Evolutionary conservation across 1,284 basidiomycete genomes (phyloP).

Genomic region (Agroathelia rolfsii): DNA sequence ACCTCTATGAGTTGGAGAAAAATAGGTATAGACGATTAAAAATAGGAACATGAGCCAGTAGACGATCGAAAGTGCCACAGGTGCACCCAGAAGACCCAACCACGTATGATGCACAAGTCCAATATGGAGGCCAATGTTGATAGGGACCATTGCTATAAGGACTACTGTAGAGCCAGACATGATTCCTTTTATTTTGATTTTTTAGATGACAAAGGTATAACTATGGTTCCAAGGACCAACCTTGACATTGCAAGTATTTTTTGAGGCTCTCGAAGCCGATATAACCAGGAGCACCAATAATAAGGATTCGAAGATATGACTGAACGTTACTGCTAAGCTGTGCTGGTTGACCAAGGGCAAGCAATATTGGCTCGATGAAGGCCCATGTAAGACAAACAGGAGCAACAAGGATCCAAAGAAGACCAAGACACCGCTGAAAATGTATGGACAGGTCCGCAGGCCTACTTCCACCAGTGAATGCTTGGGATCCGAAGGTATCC

Average conservation of each 20-base stretch:
- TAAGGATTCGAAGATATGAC: constrained; percentile 50
- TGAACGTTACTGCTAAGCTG: constrained; percentile 50
- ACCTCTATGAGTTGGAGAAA: constrained; percentile 39
- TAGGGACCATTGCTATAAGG: constrained; percentile 46
- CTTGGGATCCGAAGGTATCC: constrained; percentile 67
- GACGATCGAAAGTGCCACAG: constrained; percentile 54
- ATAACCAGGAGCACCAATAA: constrained; percentile 59
- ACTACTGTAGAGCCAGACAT: constrained; percentile 62
- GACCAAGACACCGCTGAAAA: constrained; percentile 54
- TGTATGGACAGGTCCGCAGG: constrained; percentile 57
- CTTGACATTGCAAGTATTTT: constrained; percentile 73
- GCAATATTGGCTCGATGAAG: constrained; percentile 47
- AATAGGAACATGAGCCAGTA: constrained; percentile 60
- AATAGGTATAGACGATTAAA: constrained; percentile 36
- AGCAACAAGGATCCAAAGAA: constrained; percentile 53
- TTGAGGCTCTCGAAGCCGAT: constrained; percentile 70
- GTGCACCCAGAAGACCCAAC: constrained; percentile 54
- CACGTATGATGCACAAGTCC: constrained; percentile 48
- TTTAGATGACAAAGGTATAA: too few relatives aligned
- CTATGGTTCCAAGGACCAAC: constrained; percentile 28
- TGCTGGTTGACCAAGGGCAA: constrained; percentile 51
- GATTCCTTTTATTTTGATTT: constrained; percentile 47
- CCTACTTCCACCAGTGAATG: constrained; percentile 52
- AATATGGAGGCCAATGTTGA: constrained; percentile 55
- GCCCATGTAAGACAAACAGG: constrained; percentile 55